A percentile compares a stretch with the other conserved stretches of the same genome.
Conservation (phyloP, 2,329 filamentous ascomycete genomes). For the Aspergillus brasiliensis region DNA sequence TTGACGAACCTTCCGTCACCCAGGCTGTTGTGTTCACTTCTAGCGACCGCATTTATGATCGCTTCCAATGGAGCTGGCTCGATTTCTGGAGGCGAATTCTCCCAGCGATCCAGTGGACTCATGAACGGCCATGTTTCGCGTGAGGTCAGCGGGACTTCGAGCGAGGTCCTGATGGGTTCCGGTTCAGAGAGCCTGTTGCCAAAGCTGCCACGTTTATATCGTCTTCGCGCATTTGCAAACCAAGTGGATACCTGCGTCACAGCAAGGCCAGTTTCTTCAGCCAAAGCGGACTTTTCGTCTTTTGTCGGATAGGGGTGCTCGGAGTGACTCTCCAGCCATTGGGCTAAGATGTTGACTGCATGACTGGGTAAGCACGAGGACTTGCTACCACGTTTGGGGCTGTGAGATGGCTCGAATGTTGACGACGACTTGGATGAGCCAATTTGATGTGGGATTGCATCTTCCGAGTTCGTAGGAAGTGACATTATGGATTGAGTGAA, state of each 20-base stretch:
- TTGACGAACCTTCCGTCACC: too few relatives aligned
- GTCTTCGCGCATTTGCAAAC: conserved; percentile 77
- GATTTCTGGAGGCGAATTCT: background rate
- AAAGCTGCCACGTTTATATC: conserved; percentile 56
- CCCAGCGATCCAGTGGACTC: background rate
- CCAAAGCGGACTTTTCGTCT: conserved; percentile 73
- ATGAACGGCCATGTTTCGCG: background rate
- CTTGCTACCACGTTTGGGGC: too few relatives aligned
- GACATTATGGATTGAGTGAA: too few relatives aligned
- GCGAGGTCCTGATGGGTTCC: background rate
- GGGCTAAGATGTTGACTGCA: background rate
- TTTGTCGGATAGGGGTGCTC: conserved; percentile 70
- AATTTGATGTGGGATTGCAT: too few relatives aligned
- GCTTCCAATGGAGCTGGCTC: too few relatives aligned
- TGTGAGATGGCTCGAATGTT: too few relatives aligned
- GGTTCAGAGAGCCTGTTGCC: background rate
- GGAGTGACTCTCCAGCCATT: background rate
- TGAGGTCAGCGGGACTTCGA: background rate
- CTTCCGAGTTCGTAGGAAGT: too few relatives aligned
- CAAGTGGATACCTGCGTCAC: conserved; percentile 80
- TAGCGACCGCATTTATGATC: too few relatives aligned
- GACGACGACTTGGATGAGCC: too few relatives aligned
- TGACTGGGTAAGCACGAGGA: too few relatives aligned
- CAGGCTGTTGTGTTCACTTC: too few relatives aligned
- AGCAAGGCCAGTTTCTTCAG: conserved; percentile 71